Percentiles rank a stretch among this genome's conserved stretches.
These are phyloP conservation scores for Pseudevernia furfuracea DNA, from an alignment of 495 filamentous ascomycete species.

Conservation along the genomic window DNA sequence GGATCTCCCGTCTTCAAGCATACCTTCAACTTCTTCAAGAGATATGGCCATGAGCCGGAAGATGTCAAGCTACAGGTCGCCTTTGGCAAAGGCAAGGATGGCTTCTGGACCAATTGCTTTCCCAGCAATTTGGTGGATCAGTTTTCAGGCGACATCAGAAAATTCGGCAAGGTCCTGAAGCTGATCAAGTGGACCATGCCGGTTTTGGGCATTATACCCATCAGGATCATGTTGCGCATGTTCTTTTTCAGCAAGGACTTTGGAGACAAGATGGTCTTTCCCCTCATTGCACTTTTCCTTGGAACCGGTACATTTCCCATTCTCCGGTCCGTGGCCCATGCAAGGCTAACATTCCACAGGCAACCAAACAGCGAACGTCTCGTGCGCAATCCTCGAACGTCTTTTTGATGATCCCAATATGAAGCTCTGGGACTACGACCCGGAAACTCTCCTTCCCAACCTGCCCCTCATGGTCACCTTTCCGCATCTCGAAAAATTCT, in stretches of 20 bases:
- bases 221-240: slow-evolving; percentile 58
- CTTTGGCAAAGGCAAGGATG: slow-evolving; percentile 64
- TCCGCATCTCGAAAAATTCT: slow-evolving; percentile 65
- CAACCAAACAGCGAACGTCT: slow-evolving; percentile 72
- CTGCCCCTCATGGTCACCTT: slow-evolving; percentile 77
- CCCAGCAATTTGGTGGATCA: slow-evolving; percentile 59
- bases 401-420: slow-evolving; percentile 67
- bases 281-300: slow-evolving; percentile 71
- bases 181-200: slow-evolving; percentile 63
- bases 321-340: neutral
- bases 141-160: slow-evolving; percentile 57
- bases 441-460: slow-evolving; percentile 59
- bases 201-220: slow-evolving; percentile 64
- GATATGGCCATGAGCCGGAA: slow-evolving; percentile 58
- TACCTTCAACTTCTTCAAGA: slow-evolving; percentile 68
- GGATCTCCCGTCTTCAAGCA: slow-evolving; percentile 74
- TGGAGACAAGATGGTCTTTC: slow-evolving; percentile 61
- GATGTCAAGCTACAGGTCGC: slow-evolving; percentile 69
- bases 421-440: slow-evolving; percentile 67
- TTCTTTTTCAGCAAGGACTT: slow-evolving; percentile 72
- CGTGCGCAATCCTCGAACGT: slow-evolving; percentile 65
- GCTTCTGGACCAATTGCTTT: slow-evolving; percentile 78
- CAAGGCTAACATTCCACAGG: slow-evolving; percentile 25
- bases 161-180: slow-evolving; percentile 57
- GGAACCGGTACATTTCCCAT: slow-evolving; percentile 48